A percentile compares a stretch with the other conserved stretches of the same genome.
Conservation (phyloP, 306 rosid genomes). For the Vigna trinervia region DNA sequence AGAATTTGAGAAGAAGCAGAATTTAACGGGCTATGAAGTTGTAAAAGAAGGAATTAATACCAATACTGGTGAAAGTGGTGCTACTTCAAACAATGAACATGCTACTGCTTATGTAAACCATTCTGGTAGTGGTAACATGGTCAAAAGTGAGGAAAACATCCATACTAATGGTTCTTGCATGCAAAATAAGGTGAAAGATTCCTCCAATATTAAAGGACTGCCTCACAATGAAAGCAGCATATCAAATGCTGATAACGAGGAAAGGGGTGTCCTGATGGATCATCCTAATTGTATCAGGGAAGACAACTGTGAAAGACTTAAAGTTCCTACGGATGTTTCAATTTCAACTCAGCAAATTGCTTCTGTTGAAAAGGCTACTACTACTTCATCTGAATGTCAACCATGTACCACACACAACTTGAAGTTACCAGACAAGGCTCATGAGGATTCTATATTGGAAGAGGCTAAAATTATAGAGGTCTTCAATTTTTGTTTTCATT, state of each 20-base stretch:
- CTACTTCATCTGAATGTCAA: slow-evolving; percentile 55
- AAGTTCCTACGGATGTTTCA: slow-evolving; percentile 50
- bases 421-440: slow-evolving; percentile 74
- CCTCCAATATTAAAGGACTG: slow-evolving; percentile 54
- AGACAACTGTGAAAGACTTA: slow-evolving; percentile 44
- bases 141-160: slow-evolving; percentile 57
- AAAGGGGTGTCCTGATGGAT: slow-evolving; percentile 49
- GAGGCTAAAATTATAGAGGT: slow-evolving; percentile 94
- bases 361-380: slow-evolving; percentile 47
- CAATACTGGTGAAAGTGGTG: slow-evolving; percentile 48
- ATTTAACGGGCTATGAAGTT: slow-evolving; percentile 53
- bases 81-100: slow-evolving; percentile 46
- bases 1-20: slow-evolving; percentile 55
- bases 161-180: slow-evolving; percentile 49
- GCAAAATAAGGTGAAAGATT: slow-evolving; percentile 52
- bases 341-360: slow-evolving; percentile 52
- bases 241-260: slow-evolving; percentile 58
- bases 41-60: slow-evolving; percentile 53
- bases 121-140: slow-evolving; percentile 46
- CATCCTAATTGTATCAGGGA: slow-evolving; percentile 55
- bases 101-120: slow-evolving; percentile 55
- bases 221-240: slow-evolving; percentile 51
- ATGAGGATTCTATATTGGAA: slow-evolving; percentile 89
- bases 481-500: slow-evolving; percentile 34
- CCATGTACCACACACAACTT: slow-evolving; percentile 48